phyloP scores from a whole-genome alignment of 345 rosid genomes.

The Bretschneidera sinensis region DNA sequence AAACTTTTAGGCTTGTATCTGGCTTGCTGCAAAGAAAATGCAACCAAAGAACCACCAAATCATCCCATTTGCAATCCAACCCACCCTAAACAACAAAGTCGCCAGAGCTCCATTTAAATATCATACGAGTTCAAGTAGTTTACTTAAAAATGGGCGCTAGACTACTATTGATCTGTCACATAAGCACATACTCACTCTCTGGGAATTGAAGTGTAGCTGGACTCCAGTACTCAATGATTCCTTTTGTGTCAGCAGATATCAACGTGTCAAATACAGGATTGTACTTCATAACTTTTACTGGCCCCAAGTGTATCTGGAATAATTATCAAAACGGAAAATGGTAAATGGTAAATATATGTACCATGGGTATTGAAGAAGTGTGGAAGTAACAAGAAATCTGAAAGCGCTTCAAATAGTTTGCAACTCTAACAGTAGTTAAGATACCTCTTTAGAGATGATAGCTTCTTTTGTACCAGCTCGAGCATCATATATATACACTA shows the following conservation, averaged over 20 bases:
- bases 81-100: too few relatives aligned
- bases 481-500: conserved; percentile 86
- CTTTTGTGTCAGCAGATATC: conserved; percentile 78
- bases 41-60: too few relatives aligned
- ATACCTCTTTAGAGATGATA: conserved; percentile 65
- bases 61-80: too few relatives aligned
- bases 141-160: too few relatives aligned
- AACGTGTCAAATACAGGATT: conserved; percentile 66
- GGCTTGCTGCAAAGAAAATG: too few relatives aligned
- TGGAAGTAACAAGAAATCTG: background rate
- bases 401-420: background rate
- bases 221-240: conserved; percentile 90
- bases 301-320: conserved; percentile 54
- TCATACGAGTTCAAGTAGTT: too few relatives aligned
- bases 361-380: background rate
- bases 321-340: background rate
- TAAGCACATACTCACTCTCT: conserved; percentile 63
- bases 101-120: too few relatives aligned
- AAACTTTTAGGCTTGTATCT: too few relatives aligned
- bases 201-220: conserved; percentile 76
- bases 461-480: conserved; percentile 81
- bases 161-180: background rate
- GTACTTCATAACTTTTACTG: conserved; percentile 72
- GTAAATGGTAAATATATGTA: background rate
- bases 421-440: background rate